Base-by-base conservation (phyloP, 352 stramenopile species). In the Phytophthora ohioensis region DNA sequence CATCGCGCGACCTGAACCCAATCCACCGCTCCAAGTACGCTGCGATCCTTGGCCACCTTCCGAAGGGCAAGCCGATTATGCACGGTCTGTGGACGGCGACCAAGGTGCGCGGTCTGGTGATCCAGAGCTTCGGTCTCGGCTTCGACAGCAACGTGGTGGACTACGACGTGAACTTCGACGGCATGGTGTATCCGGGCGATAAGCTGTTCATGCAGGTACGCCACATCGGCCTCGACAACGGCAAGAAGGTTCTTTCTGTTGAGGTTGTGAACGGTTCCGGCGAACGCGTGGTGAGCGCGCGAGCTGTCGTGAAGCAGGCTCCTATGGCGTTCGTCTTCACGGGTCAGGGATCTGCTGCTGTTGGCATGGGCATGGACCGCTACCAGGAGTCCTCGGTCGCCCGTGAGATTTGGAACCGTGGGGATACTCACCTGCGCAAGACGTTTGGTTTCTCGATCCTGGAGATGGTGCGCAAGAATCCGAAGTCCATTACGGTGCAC, bases 321-420 rank as follows among this genome's bases (percentile, higher is more conserved):
- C 66, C 75, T 6, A 91, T 88, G 54, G 91, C 90, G 3, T 96
- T 95, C 48, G 82, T 95, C 2, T 97, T 97, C 58, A 97, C 90
- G 21, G 91, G 90, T 6, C 91, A 97, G 54, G 91, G 91, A 10
- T 96, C 87, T 21, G 87, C 88, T 32, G 77, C 85, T 12, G 79
- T 93, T 4, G 88, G 88, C 17, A 96, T 97, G 89, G 91, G 91
- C 38, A 97, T 97, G 91, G 87, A 96, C n/a, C 84, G 84, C 2
- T 97, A 96, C 67, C 75, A 87, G 57, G 78, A 87, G 39, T 95
- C 87, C 5, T 38, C 70, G 0, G 70, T 91, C 27, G 89, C 88
- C 17, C 87, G 88, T 34, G 82, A 91, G 5, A 82, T 95, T 48
- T 97, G 91, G 91, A 78, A 97, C 66, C 78, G 78, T 57, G 91